Evolutionary conservation across 2,329 filamentous ascomycete genomes (phyloP), one percentile per base, ranked within the genome.

Genomic region (Dendryphion nanum): DNA sequence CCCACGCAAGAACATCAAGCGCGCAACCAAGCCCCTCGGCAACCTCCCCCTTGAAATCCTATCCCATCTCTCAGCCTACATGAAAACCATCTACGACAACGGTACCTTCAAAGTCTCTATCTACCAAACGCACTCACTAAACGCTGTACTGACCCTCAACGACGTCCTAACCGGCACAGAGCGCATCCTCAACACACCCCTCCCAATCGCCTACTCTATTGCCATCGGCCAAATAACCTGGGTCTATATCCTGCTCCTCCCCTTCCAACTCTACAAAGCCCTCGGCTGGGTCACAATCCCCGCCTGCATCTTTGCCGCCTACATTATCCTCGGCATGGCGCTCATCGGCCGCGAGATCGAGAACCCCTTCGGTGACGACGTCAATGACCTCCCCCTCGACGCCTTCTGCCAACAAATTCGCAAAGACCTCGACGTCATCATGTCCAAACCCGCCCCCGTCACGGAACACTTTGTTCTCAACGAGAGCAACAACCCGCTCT

Each of bases 181-280:
- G 57, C 83, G 88, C 45, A 82, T 94, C 15, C 78, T 91, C 19
- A 86, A 84, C 62, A 94, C 88, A 0, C 88, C 88, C 1, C 76
- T 94, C 0, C 88, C 88, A 2, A 77, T 89, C 38, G 88, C 87
- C 32, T 94, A 94, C 70, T 81, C 79, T 48, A 93, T 94, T 53
- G 81, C 86, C 53, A 90, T 93, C 61, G 82, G 82, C 15, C 88
- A 94, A 62, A 91, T 93, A 57, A 88, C 88, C 19, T 90, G 85
- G 80, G 78, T 89, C 34, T 94, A 93, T 67, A 81, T 93, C 37
- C 69, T 89, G 50, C 75, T 88, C 19, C 76, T 94, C 1, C 88
- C 88, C 4, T 93, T 93, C 74, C 88, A 94, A 67, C 79, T 94
- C 5, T 78, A 79, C 57, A 58, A 63, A 0, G 61, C 67, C 3